phyloP scores from a whole-genome alignment of 495 filamentous ascomycete genomes.

The Polyplosphaeria fusca region DNA sequence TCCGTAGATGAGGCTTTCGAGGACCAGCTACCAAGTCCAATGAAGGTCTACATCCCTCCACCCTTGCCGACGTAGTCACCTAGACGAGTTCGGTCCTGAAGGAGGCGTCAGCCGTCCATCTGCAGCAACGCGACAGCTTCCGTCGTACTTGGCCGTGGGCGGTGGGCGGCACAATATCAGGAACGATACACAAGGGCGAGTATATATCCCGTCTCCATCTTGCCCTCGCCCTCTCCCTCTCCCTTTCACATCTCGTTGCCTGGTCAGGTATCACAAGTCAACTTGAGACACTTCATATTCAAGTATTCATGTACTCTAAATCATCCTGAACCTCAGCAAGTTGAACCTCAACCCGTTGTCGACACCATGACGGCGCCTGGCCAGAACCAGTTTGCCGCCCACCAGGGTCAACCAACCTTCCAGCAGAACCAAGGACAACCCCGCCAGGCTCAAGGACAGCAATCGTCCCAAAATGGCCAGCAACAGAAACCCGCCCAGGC shows the following conservation, averaged over 20 bases:
- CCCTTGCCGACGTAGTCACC: not conserved
- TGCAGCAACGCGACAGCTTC: not conserved
- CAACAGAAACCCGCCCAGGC: not conserved
- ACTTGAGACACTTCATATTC: too few species aligned
- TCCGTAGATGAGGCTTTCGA: slow-evolving; percentile 7
- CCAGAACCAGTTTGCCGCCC: not conserved
- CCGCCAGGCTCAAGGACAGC: slow-evolving; percentile 4
- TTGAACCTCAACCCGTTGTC: too few species aligned
- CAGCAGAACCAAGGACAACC: not conserved
- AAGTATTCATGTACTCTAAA: too few species aligned
- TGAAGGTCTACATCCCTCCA: not conserved
- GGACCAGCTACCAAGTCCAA: not conserved
- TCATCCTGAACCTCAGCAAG: too few species aligned
- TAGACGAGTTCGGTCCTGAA: not conserved
- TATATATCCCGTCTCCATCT: too few species aligned
- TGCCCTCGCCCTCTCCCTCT: too few species aligned
- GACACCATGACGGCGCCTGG: not conserved
- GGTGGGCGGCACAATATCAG: not conserved
- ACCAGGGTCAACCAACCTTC: not conserved
- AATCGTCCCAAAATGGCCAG: not conserved
- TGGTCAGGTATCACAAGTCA: too few species aligned
- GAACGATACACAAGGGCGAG: too few species aligned
- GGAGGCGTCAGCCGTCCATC: not conserved
- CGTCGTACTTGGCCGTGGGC: not conserved
- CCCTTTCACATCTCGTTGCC: too few species aligned